Percentiles rank a stretch among this genome's conserved stretches.
Conservation (phyloP, 805 yeast species). For the Blastobotrys attinorum region DNA sequence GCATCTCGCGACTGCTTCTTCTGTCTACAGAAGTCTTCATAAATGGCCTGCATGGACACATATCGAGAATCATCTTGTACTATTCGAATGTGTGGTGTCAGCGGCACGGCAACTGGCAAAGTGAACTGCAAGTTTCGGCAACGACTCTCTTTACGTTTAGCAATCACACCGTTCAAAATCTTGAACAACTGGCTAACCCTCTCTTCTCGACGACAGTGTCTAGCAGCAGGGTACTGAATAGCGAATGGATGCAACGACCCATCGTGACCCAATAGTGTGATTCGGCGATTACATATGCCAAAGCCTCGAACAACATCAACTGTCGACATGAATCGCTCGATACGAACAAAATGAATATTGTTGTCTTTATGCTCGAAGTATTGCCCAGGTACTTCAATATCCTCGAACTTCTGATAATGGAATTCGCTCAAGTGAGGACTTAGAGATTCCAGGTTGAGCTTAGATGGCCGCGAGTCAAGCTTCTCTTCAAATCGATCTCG, state of each 20-base stretch:
- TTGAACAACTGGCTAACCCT: constrained; percentile 87
- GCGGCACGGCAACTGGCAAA: constrained; percentile 84
- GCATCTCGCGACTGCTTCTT: constrained; percentile 75
- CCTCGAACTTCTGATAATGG: constrained; percentile 97
- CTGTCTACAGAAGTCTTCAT: constrained; percentile 76
- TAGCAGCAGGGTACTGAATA: constrained; percentile 94
- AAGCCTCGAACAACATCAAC: constrained; percentile 85
- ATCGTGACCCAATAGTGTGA: constrained; percentile 87
- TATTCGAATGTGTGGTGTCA: constrained; percentile 89
- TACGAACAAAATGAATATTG: constrained; percentile 84
- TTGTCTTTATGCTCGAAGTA: constrained; percentile 81
- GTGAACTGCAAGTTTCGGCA: constrained; percentile 79
- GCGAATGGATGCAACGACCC: constrained; percentile 90
- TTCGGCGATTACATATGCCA: constrained; percentile 80
- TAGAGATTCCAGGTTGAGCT: constrained; percentile 76
- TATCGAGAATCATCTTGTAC: constrained; percentile 76
- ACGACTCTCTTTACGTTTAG: constrained; percentile 79
- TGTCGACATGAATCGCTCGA: constrained; percentile 85
- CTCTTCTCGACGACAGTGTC: constrained; percentile 96
- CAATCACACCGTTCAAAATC: constrained; percentile 72
- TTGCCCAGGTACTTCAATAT: constrained; percentile 96
- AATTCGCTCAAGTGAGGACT: constrained; percentile 95
- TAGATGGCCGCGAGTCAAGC: constrained; percentile 73
- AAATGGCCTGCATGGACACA: constrained; percentile 69
- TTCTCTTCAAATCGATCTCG: constrained; percentile 86